phyloP scores from a whole-genome alignment of 2,329 filamentous ascomycete species.

The Phyllosticta paracitricarpa region DNA sequence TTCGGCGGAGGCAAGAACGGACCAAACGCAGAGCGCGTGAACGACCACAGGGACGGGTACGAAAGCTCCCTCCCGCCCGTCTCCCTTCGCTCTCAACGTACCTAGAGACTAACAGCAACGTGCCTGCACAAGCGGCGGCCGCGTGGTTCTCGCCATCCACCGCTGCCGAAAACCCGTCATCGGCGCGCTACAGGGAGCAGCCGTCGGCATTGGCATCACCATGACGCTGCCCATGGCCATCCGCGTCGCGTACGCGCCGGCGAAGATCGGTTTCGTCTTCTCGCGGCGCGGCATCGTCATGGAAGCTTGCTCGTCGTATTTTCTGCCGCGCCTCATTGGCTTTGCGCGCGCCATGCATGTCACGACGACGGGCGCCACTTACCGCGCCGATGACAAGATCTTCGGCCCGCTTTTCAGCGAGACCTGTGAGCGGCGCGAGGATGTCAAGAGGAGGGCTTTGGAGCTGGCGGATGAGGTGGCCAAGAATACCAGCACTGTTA shows the following conservation, averaged over 20 bases:
- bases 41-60: slow-evolving; percentile 46
- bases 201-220: slow-evolving; percentile 49
- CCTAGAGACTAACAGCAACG: neutral
- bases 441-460: slow-evolving; percentile 55
- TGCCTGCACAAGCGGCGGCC: slow-evolving; percentile 27
- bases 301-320: slow-evolving; percentile 63
- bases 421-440: slow-evolving; percentile 45
- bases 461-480: slow-evolving; percentile 58
- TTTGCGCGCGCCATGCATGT: slow-evolving; percentile 53
- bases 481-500: slow-evolving; percentile 54
- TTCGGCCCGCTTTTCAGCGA: slow-evolving; percentile 57
- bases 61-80: slow-evolving; percentile 4
- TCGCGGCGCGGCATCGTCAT: slow-evolving; percentile 58
- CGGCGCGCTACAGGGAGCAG: slow-evolving; percentile 45
- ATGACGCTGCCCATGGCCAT: slow-evolving; percentile 50
- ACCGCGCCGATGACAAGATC: slow-evolving; percentile 39
- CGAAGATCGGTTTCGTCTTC: slow-evolving; percentile 68
- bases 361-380: slow-evolving; percentile 56
- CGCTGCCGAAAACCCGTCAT: slow-evolving; percentile 49
- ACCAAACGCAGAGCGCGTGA: slow-evolving; percentile 23
- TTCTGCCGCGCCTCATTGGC: slow-evolving; percentile 61
- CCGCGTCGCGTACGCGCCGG: slow-evolving; percentile 42
- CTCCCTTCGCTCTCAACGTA: neutral
- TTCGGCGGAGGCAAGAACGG: slow-evolving; percentile 31
- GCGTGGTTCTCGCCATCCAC: slow-evolving; percentile 44